A percentile compares a stretch with the other conserved stretches of the same genome.
Conservation (phyloP, 805 yeast genomes). For the Jamesozyma hellenica region DNA sequence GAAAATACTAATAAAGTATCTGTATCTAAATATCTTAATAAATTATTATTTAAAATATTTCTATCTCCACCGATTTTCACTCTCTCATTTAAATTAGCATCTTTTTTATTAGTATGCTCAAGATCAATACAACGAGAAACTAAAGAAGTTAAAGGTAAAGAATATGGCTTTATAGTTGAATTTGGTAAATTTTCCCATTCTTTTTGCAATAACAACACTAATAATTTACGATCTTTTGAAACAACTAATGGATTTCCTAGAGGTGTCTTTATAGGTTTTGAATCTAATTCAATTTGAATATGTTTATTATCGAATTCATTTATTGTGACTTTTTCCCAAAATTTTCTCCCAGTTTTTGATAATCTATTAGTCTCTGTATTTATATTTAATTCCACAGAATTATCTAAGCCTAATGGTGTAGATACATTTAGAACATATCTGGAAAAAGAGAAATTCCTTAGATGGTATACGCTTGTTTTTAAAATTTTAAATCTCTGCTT, state of each 20-base stretch:
- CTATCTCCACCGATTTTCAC: constrained; percentile 53
- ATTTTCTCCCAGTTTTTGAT: constrained; percentile 57
- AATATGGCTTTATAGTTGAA: constrained; percentile 51
- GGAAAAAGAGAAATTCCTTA: neutral
- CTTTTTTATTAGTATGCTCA: constrained; percentile 30
- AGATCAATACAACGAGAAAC: constrained; percentile 83
- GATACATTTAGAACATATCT: neutral
- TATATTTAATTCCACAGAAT: constrained; percentile 41
- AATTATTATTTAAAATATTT: constrained; percentile 44
- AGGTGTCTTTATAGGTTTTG: constrained; percentile 75
- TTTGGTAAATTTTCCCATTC: constrained; percentile 79
- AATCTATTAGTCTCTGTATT: constrained; percentile 58
- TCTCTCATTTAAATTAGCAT: constrained; percentile 35
- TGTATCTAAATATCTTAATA: constrained; percentile 82
- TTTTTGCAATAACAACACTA: constrained; percentile 69
- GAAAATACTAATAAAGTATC: constrained; percentile 86
- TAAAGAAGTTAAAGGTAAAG: constrained; percentile 80
- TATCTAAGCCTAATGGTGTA: constrained; percentile 22
- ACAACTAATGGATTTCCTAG: constrained; percentile 59
- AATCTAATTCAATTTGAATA: constrained; percentile 55
- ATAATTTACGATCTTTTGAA: constrained; percentile 45
- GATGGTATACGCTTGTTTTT: neutral
- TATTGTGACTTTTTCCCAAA: constrained; percentile 65
- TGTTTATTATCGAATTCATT: constrained; percentile 26
- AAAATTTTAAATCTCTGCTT: too few species aligned